Conservation (phyloP, 257 asterid species). For the Coffea canephora region DNA sequence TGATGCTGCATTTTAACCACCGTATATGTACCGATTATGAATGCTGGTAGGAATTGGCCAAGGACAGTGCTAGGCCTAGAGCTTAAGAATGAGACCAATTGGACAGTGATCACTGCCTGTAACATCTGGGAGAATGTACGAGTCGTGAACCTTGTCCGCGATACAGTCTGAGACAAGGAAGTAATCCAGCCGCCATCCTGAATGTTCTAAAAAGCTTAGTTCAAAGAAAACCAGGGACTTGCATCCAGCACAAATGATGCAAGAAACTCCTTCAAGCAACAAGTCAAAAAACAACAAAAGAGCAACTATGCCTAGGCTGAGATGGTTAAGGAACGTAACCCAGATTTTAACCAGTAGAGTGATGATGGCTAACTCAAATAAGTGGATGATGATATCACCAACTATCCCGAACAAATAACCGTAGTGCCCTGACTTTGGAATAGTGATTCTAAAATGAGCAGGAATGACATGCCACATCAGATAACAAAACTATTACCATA, state of each 20-base stretch:
- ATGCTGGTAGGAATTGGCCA: neutral
- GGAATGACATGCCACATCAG: neutral
- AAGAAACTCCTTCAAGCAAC: neutral
- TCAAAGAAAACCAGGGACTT: neutral
- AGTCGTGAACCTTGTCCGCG: conserved; percentile 67
- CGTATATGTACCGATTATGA: neutral
- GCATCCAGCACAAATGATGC: no score
- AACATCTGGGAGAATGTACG: conserved; percentile 83
- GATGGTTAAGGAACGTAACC: neutral
- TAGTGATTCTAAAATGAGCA: neutral
- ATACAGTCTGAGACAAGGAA: conserved; percentile 81
- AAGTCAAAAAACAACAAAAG: neutral
- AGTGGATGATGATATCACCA: neutral
- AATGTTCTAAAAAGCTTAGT: neutral
- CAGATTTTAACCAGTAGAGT: neutral
- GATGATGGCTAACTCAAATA: neutral
- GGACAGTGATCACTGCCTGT: conserved; percentile 94
- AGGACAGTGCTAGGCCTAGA: conserved; percentile 24
- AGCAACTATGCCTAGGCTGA: neutral
- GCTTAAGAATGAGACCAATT: conserved; percentile 74
- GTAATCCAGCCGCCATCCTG: conserved; percentile 98
- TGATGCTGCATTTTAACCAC: neutral
- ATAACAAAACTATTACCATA: conserved; percentile 4
- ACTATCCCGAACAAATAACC: neutral
- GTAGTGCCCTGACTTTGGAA: neutral